phyloP scores from a whole-genome alignment of 176 grass and related monocot genomes.

The Zoysia pacifica region DNA sequence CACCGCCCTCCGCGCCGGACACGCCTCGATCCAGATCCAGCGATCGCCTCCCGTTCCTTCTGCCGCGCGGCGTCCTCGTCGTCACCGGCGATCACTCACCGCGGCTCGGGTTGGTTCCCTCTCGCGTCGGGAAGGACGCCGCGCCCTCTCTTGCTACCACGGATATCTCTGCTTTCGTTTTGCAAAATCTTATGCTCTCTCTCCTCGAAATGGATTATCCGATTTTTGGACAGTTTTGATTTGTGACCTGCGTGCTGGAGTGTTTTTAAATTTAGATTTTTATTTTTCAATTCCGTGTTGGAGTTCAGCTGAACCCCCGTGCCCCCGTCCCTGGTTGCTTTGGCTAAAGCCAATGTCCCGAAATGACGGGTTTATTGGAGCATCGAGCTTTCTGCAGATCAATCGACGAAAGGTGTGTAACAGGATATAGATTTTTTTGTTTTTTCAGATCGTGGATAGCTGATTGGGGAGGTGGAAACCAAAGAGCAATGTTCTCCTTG shows the following conservation, averaged over 20 bases:
- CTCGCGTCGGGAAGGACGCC: slow-evolving; percentile 4
- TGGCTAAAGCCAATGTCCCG: neutral
- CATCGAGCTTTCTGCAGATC: neutral
- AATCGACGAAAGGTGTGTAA: slow-evolving; percentile 7
- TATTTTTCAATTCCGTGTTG: neutral
- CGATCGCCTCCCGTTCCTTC: neutral
- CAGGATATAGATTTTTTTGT: neutral
- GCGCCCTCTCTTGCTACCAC: neutral
- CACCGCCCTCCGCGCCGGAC: neutral
- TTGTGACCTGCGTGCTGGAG: neutral
- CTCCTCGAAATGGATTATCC: neutral
- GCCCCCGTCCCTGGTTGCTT: neutral
- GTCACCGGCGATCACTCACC: neutral
- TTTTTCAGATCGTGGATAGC: slow-evolving; percentile 33
- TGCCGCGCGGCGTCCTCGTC: neutral
- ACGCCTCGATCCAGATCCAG: slow-evolving; percentile 41
- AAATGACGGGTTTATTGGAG: neutral
- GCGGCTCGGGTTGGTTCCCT: neutral
- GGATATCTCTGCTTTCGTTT: neutral
- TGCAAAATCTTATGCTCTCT: neutral
- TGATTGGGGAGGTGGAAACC: slow-evolving; percentile 13
- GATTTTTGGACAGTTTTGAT: neutral
- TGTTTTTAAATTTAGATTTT: neutral
- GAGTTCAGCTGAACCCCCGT: neutral
- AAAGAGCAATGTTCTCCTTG: slow-evolving; percentile 85